These are phyloP conservation scores for Backusella circina DNA, from an alignment of 192 early-diverging fungal species.

Conservation along the genomic window DNA sequence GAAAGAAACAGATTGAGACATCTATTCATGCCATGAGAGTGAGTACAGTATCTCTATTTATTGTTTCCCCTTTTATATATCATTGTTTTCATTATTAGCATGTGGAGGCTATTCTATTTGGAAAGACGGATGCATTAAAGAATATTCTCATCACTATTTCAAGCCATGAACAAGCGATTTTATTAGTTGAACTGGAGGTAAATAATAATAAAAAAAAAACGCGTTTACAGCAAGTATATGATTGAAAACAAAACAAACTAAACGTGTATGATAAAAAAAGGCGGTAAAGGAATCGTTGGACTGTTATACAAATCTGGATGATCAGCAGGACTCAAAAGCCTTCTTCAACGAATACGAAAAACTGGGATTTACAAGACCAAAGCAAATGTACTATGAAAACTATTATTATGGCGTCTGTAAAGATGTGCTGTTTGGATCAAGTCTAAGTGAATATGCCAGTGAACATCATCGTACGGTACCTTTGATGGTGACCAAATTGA, in stretches of 20 bases:
- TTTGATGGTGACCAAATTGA: conserved; percentile 27
- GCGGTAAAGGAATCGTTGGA: conserved; percentile 7
- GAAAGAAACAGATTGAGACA: conserved; percentile 22
- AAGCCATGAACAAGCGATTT: background rate
- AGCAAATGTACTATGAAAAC: conserved; percentile 5
- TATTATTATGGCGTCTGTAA: conserved; percentile 1
- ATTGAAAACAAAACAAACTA: background rate
- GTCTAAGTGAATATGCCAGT: conserved; percentile 21
- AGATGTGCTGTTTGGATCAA: conserved; percentile 34
- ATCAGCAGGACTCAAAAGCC: conserved; percentile 13
- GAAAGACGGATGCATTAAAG: conserved; percentile 9
- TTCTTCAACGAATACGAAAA: conserved; percentile 16
- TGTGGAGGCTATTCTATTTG: conserved; percentile 5
- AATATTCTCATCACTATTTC: background rate
- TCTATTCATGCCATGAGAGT: conserved; percentile 15
- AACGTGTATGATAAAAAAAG: background rate
- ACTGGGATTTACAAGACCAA: conserved; percentile 11
- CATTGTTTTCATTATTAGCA: background rate
- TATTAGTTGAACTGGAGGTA: conserved; percentile 3
- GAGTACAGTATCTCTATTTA: background rate
- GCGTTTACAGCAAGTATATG: no score
- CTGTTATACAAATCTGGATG: background rate
- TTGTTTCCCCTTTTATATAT: background rate
- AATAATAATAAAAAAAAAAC: background rate
- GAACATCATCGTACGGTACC: conserved; percentile 25